Evolutionary conservation across 306 rosid genomes (phyloP), one percentile per base, ranked within the genome.

Genomic region (Quercus bicolor): DNA sequence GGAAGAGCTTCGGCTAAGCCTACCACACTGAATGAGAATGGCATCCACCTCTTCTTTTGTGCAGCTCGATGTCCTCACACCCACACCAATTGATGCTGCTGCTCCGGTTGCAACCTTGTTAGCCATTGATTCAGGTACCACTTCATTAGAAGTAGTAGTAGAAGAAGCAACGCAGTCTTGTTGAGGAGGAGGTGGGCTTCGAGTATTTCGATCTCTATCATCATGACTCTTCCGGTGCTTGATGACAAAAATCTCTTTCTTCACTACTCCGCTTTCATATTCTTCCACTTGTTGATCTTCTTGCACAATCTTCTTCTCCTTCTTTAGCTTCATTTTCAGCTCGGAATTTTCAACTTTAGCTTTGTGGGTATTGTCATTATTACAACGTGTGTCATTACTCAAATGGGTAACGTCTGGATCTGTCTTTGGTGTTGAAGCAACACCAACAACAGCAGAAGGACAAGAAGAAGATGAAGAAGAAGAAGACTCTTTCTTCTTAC

Each of bases 1-100:
- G 6, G 99, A 96, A 56, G 98, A 90, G 88, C 99, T 95, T 62
- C 99, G 89, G 82, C 96, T 91, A 31, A 95, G 91, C 62, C 98
- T 85, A 11, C 99, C 99, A 78, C 99, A 93, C 78, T 93, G 99
- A 24, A 96, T 89, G 5, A 96, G 86, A 80, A 96, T 96, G 45
- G 97, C 99, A 78, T 96, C 99, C 53, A 93, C 93, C 73, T 96
- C 98, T 72, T 95, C 98, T 33, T 91, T 93, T 3, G 94, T 93
- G 82, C 98, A 93, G 90, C 96, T 95, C 19, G 94, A 90, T 48
- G 99, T 91, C 84, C 94, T 87, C 71, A 89, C 94, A 43, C 85
- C 89, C 48, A 72, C 82, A 61, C 70, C 45, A 8, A 40, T 40
- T 40, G 45, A 40, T 40, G 45, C 45, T 40, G 45, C 45, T 40